Evolutionary conservation across 1,139 yeast species (phyloP).

Genomic region (Lodderomyces beijingensis): DNA sequence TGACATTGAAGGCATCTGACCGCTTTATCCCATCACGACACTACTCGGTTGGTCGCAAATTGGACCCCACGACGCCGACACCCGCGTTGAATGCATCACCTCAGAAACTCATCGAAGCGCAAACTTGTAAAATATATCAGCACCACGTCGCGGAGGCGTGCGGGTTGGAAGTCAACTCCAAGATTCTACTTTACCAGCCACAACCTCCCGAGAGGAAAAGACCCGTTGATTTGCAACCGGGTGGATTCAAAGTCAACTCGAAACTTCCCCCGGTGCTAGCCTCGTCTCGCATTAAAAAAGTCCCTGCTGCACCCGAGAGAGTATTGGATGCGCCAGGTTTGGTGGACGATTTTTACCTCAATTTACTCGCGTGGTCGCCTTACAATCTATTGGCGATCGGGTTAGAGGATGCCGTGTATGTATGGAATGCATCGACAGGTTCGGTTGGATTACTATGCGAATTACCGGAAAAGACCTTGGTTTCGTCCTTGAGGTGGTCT

Average conservation of each 20-base stretch:
- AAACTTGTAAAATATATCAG: conserved; percentile 68
- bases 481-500: conserved; percentile 86
- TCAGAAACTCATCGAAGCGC: conserved; percentile 59
- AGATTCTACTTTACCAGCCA: conserved; percentile 85
- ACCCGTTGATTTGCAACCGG: conserved; percentile 45
- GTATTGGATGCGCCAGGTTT: conserved; percentile 96
- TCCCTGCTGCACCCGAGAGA: conserved; percentile 87
- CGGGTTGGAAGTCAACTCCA: conserved; percentile 78
- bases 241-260: conserved; percentile 13
- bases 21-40: conserved; percentile 46
- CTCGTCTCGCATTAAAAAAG: conserved; percentile 58
- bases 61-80: conserved; percentile 24
- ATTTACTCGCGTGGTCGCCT: conserved; percentile 83
- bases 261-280: conserved; percentile 44
- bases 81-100: conserved; percentile 47
- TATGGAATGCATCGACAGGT: conserved; percentile 91
- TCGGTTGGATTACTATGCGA: conserved; percentile 70
- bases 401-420: conserved; percentile 74
- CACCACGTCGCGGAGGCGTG: conserved; percentile 92
- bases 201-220: conserved; percentile 71
- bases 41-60: conserved; percentile 38
- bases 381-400: conserved; percentile 87
- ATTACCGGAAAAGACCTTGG: conserved; percentile 45
- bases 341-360: conserved; percentile 87
- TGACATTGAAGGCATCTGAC: conserved; percentile 25